These are phyloP conservation scores for Anthracocystis walkeri DNA, from an alignment of 1,284 basidiomycete species.

Conservation along the genomic window DNA sequence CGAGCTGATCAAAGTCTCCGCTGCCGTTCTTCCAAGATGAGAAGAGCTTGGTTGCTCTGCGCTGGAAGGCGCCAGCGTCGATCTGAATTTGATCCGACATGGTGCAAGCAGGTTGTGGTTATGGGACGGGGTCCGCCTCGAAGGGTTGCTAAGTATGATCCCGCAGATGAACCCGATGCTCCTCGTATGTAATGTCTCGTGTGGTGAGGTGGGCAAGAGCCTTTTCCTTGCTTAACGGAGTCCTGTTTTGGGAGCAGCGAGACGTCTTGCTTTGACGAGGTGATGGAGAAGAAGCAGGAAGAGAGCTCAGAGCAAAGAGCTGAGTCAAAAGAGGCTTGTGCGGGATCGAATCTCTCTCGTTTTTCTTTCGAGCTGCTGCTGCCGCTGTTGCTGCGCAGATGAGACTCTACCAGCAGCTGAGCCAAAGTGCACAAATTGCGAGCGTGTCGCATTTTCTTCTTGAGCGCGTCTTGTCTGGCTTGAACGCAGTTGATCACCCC, in stretches of 20 bases:
- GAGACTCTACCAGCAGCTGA: constrained; percentile 3
- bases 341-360: background rate
- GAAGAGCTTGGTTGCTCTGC: constrained; percentile 46
- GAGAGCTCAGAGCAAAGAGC: background rate
- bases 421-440: constrained; percentile 7
- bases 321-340: constrained; percentile 9
- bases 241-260: background rate
- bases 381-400: background rate
- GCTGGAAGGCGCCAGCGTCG: constrained; percentile 53
- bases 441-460: constrained; percentile 43
- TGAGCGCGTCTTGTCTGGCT: constrained; percentile 10
- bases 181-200: background rate
- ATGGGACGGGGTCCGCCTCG: background rate
- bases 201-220: constrained; percentile 2
- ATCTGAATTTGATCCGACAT: constrained; percentile 64
- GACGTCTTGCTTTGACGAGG: background rate
- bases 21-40: constrained; percentile 47
- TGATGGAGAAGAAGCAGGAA: background rate
- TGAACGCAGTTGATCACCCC: background rate
- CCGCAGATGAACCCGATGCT: background rate
- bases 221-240: background rate
- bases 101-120: background rate
- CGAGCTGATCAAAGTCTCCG: constrained; percentile 39
- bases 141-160: no score
- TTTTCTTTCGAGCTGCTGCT: background rate